Percentiles rank a stretch among this genome's conserved stretches.
phyloP scores from a whole-genome alignment of 1,139 yeast genomes.

The Taphrina communis region DNA sequence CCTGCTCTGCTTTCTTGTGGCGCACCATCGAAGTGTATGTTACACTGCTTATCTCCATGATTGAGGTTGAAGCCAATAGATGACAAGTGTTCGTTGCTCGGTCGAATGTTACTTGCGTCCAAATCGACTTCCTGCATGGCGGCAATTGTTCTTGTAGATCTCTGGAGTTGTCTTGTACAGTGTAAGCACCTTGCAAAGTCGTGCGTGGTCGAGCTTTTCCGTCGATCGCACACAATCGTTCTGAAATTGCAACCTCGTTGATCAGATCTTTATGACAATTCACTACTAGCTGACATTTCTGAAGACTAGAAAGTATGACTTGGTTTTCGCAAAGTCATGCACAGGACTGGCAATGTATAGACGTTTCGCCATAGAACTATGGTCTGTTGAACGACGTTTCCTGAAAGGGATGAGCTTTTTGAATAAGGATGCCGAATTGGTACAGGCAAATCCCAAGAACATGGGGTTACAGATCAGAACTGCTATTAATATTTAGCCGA shows the following conservation, averaged over 20 bases:
- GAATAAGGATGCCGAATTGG: conserved; percentile 5
- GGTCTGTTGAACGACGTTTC: background rate
- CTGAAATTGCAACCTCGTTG: no score
- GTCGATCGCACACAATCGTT: no score
- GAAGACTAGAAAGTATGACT: no score
- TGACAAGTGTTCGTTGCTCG: background rate
- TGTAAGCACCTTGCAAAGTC: no score
- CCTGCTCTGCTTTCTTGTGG: background rate
- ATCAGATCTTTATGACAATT: no score
- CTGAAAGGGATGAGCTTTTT: conserved; percentile 8
- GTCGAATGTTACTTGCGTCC: background rate
- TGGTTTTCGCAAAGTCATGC: no score
- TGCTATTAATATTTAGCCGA: background rate
- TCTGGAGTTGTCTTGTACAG: no score
- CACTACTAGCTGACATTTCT: no score
- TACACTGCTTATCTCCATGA: background rate
- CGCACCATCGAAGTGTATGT: background rate
- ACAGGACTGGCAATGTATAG: no score
- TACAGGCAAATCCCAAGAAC: background rate
- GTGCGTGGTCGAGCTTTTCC: no score
- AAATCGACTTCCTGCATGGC: background rate
- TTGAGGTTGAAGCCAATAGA: background rate
- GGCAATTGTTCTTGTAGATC: background rate
- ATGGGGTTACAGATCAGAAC: background rate
- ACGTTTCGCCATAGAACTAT: no score